Evolutionary conservation across 306 rosid genomes (phyloP).

Genomic region (Quercus wislizeni): DNA sequence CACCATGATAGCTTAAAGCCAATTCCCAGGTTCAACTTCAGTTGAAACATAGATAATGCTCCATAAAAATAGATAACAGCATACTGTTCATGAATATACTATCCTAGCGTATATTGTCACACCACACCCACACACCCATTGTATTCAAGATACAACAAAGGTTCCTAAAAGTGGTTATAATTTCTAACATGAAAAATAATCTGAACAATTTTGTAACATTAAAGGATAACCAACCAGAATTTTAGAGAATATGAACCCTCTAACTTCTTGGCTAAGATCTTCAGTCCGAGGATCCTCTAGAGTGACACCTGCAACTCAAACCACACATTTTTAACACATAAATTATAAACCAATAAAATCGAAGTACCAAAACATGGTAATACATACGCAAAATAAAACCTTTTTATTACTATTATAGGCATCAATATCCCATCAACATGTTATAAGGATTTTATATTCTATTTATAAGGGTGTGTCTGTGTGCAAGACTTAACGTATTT

Average conservation of each 20-base stretch:
- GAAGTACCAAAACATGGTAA: not conserved
- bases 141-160: not conserved
- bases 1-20: too few relatives aligned
- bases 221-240: slow-evolving; percentile 71
- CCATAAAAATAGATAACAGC: not conserved
- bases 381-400: not conserved
- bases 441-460: not conserved
- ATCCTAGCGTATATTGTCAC: not conserved
- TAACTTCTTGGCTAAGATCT: slow-evolving; percentile 98
- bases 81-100: not conserved
- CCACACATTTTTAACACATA: slow-evolving; percentile 2
- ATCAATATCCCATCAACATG: too few relatives aligned
- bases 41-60: not conserved
- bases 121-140: not conserved
- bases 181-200: not conserved
- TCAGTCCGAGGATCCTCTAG: slow-evolving; percentile 94
- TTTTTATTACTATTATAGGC: too few relatives aligned
- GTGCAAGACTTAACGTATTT: not conserved
- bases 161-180: not conserved
- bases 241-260: slow-evolving; percentile 96
- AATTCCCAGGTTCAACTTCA: not conserved
- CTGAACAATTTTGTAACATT: slow-evolving; percentile 7
- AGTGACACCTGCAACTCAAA: slow-evolving; percentile 68
- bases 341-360: not conserved
- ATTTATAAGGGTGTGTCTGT: too few relatives aligned